These are phyloP conservation scores for Trichoderma sp. DNA, from an alignment of 2,329 filamentous ascomycete species.

Conservation along the genomic window DNA sequence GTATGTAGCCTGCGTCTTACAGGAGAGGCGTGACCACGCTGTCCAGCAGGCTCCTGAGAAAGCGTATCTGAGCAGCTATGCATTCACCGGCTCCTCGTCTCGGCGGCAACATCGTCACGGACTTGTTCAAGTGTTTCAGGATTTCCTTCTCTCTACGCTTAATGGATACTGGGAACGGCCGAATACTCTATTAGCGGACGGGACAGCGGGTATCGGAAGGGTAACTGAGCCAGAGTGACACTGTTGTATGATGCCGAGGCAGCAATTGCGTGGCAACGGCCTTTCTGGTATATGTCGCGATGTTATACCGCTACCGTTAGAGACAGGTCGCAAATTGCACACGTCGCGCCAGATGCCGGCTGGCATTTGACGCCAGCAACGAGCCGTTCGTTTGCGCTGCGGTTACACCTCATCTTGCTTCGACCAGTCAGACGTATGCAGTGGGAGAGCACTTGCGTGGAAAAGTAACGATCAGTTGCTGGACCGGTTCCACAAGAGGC, in stretches of 20 bases:
- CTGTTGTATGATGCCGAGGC: background rate
- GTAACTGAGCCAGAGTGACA: background rate
- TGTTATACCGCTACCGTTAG: slow-evolving; percentile 19
- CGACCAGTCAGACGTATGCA: background rate
- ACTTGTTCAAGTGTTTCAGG: background rate
- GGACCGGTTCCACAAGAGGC: slow-evolving; percentile 38
- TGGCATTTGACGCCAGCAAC: slow-evolving; percentile 10
- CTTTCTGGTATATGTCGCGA: slow-evolving; percentile 17
- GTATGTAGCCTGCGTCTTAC: slow-evolving; percentile 28
- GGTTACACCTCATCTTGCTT: background rate
- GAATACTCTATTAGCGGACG: background rate
- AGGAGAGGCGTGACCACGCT: slow-evolving; percentile 14
- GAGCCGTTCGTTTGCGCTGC: slow-evolving; percentile 8
- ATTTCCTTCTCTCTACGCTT: background rate
- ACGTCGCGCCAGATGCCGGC: slow-evolving; percentile 3
- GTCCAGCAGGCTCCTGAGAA: slow-evolving; percentile 28
- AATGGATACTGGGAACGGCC: background rate
- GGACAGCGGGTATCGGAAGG: background rate
- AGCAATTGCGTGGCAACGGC: background rate
- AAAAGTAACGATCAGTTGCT: slow-evolving; percentile 28
- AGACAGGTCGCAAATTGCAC: slow-evolving; percentile 5
- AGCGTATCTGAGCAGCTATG: slow-evolving; percentile 22
- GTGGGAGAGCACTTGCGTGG: background rate
- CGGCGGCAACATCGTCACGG: background rate
- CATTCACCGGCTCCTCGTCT: background rate